These are phyloP conservation scores for Heliocybe sulcata DNA, from an alignment of 1,284 basidiomycete species.

Conservation along the genomic window DNA sequence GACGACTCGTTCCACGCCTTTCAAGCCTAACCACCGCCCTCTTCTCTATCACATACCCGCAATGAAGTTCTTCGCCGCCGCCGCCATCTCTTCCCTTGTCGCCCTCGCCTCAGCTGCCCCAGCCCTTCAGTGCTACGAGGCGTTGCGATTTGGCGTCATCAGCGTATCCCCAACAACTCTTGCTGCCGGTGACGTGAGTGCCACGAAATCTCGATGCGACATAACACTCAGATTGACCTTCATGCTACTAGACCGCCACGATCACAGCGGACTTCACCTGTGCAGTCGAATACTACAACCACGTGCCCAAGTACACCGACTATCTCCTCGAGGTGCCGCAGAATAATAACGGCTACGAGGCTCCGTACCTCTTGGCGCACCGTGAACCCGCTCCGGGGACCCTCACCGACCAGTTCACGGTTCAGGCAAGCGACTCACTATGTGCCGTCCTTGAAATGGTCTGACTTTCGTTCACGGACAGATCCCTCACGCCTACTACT, in stretches of 20 bases:
- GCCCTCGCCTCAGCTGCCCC: not conserved
- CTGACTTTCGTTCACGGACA: conserved; percentile 2
- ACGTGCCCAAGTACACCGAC: conserved; percentile 18
- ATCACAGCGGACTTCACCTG: conserved; percentile 1
- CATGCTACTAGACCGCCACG: not conserved
- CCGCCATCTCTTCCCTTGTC: not conserved
- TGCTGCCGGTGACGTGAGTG: not conserved
- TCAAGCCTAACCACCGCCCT: no score
- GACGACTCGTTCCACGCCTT: no score
- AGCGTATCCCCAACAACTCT: not conserved
- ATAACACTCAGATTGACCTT: not conserved
- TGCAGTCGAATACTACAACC: not conserved
- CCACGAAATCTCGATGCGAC: not conserved
- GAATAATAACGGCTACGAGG: conserved; percentile 23
- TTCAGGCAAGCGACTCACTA: not conserved
- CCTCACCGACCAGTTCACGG: not conserved
- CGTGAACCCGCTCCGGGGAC: conserved; percentile 2
- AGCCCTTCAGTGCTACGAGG: not conserved
- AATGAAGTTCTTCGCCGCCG: not conserved
- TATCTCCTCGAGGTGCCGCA: conserved; percentile 24
- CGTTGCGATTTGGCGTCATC: not conserved
- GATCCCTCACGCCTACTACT: conserved; percentile 19
- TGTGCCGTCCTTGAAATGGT: not conserved
- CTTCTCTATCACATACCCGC: no score
- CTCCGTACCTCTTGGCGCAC: conserved; percentile 22